A percentile compares a stretch with the other conserved stretches of the same genome.
These are phyloP conservation scores for Achaetomiella virescens DNA, from an alignment of 495 filamentous ascomycete genomes.

Conservation along the genomic window DNA sequence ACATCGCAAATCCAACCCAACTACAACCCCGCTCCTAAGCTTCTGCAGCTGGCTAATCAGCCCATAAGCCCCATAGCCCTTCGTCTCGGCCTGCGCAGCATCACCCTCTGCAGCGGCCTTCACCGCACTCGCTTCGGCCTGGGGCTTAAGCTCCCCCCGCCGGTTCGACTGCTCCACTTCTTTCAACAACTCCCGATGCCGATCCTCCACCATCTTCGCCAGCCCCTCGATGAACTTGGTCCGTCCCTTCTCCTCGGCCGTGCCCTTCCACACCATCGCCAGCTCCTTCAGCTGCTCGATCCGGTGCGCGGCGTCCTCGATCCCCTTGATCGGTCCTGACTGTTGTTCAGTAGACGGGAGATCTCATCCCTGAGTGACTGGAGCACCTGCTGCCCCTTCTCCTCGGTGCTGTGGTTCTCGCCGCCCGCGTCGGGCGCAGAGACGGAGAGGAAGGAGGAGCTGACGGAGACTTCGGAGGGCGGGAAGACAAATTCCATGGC, in stretches of 20 bases:
- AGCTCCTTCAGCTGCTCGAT: slow-evolving; percentile 69
- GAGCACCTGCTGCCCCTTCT: slow-evolving; percentile 70
- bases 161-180: slow-evolving; percentile 43
- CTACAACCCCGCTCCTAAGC: slow-evolving; percentile 56
- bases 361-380: slow-evolving; percentile 67
- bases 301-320: slow-evolving; percentile 63
- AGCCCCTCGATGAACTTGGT: slow-evolving; percentile 74
- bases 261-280: slow-evolving; percentile 80
- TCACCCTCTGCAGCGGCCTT: slow-evolving; percentile 11
- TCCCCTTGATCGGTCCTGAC: slow-evolving; percentile 42
- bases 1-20: not conserved
- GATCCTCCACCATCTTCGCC: slow-evolving; percentile 54
- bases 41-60: slow-evolving; percentile 76
- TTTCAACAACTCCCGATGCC: slow-evolving; percentile 49
- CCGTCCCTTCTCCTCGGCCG: slow-evolving; percentile 84
- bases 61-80: slow-evolving; percentile 56
- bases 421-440: slow-evolving; percentile 65
- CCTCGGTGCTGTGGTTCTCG: slow-evolving; percentile 60
- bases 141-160: slow-evolving; percentile 17
- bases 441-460: slow-evolving; percentile 74
- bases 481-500: slow-evolving; percentile 92
- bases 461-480: slow-evolving; percentile 65
- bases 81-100: slow-evolving; percentile 22
- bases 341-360: slow-evolving; percentile 51
- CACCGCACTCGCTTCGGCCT: slow-evolving; percentile 8